A percentile compares a stretch with the other conserved stretches of the same genome.
Conservation (phyloP, 177 flowering plant genomes). For the Tripterygium wilfordii region DNA sequence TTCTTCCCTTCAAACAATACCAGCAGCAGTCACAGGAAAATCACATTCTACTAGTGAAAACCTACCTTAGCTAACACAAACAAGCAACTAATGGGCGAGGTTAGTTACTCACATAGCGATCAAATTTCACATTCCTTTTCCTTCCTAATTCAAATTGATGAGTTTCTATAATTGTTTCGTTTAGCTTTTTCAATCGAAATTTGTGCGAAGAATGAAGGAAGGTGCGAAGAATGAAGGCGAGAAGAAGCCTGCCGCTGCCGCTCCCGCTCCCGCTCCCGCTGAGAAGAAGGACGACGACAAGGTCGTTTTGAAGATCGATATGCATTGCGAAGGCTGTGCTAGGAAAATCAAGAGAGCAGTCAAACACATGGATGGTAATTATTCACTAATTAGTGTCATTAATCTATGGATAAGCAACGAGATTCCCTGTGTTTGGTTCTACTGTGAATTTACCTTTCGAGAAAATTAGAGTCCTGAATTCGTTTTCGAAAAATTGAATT, state of each 20-base stretch:
- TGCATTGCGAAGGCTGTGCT: conserved; percentile 78
- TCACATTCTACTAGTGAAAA: too few relatives aligned
- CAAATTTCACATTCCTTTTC: too few relatives aligned
- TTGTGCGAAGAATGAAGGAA: too few relatives aligned
- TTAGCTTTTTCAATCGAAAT: too few relatives aligned
- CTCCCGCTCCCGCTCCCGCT: conserved; percentile 22
- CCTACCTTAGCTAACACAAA: too few relatives aligned
- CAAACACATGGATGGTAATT: conserved; percentile 41
- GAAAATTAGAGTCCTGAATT: too few relatives aligned
- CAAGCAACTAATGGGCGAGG: conserved; percentile 18
- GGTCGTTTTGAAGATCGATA: conserved; percentile 48
- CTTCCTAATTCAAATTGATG: too few relatives aligned
- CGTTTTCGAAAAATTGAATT: not conserved
- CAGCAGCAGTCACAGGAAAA: not conserved
- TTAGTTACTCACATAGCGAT: conserved; percentile 10
- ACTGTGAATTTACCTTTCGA: too few relatives aligned
- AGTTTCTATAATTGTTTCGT: too few relatives aligned
- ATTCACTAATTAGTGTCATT: too few relatives aligned
- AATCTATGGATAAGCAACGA: too few relatives aligned
- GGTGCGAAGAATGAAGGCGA: conserved; percentile 21
- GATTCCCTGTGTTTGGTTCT: too few relatives aligned
- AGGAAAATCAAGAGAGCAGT: conserved; percentile 37
- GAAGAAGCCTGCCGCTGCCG: conserved; percentile 28
- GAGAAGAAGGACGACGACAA: conserved; percentile 27
- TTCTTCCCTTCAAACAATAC: conserved; percentile 7